Percentiles rank a stretch among this genome's conserved stretches.
These are phyloP conservation scores for Alnus glutinosa DNA, from an alignment of 306 rosid species.

Conservation along the genomic window DNA sequence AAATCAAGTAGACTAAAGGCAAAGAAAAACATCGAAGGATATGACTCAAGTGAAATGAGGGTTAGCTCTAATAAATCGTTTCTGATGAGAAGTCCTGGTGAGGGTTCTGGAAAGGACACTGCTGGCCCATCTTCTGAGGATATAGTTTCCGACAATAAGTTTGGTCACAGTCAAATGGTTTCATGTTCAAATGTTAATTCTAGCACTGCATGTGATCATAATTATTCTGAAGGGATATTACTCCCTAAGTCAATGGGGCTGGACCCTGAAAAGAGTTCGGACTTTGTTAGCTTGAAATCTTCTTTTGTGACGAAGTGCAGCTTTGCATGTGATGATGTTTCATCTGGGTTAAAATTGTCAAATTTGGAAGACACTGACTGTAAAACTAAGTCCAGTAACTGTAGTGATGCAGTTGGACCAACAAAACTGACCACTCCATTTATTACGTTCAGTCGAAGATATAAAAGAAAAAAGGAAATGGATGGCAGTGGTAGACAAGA, in stretches of 20 bases:
- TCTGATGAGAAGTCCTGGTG: slow-evolving; percentile 25
- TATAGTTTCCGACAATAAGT: slow-evolving; percentile 29
- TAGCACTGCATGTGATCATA: slow-evolving; percentile 21
- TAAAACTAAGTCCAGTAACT: slow-evolving; percentile 27
- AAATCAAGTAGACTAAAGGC: slow-evolving; percentile 23
- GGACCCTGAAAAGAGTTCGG: slow-evolving; percentile 23
- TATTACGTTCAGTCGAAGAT: slow-evolving; percentile 51
- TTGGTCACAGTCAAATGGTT: slow-evolving; percentile 9
- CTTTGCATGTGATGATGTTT: slow-evolving; percentile 24
- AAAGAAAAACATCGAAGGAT: slow-evolving; percentile 33
- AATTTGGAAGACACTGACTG: slow-evolving; percentile 32
- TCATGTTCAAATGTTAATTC: slow-evolving; percentile 23
- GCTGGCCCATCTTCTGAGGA: slow-evolving; percentile 28
- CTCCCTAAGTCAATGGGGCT: slow-evolving; percentile 25
- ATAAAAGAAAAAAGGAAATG: slow-evolving; percentile 45
- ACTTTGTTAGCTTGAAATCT: slow-evolving; percentile 27
- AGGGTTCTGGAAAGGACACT: slow-evolving; percentile 27
- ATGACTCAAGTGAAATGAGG: slow-evolving; percentile 16
- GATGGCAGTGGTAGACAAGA: slow-evolving; percentile 31
- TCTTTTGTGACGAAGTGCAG: slow-evolving; percentile 27
- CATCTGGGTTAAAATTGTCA: slow-evolving; percentile 31
- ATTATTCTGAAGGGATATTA: slow-evolving; percentile 21
- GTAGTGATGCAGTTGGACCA: slow-evolving; percentile 20
- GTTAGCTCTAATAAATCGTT: slow-evolving; percentile 13
- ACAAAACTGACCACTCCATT: slow-evolving; percentile 34